Evolutionary conservation across 1,284 basidiomycete species (phyloP).

Genomic region (Ustilago cynodontis): DNA sequence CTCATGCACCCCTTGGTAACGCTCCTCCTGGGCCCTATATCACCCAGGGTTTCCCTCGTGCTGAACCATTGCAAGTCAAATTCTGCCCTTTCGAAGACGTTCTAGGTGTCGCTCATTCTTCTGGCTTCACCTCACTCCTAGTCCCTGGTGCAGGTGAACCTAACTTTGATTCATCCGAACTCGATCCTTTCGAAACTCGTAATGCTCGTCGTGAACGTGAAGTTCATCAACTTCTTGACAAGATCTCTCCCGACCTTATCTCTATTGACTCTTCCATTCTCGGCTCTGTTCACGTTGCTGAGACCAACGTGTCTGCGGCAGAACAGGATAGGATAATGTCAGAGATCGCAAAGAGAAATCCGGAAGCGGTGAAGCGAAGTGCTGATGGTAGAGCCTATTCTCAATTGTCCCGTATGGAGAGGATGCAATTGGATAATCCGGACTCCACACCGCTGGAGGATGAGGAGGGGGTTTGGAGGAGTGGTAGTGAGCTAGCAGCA

Average conservation of each 20-base stretch:
- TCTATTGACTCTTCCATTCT: slow-evolving; percentile 84
- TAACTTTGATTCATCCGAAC: slow-evolving; percentile 92
- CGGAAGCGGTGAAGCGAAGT: slow-evolving; percentile 35
- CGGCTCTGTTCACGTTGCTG: slow-evolving; percentile 71
- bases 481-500: slow-evolving; percentile 23
- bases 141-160: slow-evolving; percentile 93
- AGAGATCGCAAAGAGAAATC: slow-evolving; percentile 29
- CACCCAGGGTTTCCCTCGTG: slow-evolving; percentile 61
- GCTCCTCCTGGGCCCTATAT: slow-evolving; percentile 73
- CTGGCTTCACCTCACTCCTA: slow-evolving; percentile 85
- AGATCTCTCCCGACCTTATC: slow-evolving; percentile 95
- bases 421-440: slow-evolving; percentile 56
- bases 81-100: slow-evolving; percentile 90
- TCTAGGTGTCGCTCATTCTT: slow-evolving; percentile 79
- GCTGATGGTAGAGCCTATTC: slow-evolving; percentile 65
- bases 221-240: slow-evolving; percentile 89
- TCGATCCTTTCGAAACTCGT: slow-evolving; percentile 92
- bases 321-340: slow-evolving; percentile 72
- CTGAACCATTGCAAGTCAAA: slow-evolving; percentile 79
- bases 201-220: slow-evolving; percentile 87
- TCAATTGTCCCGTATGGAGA: slow-evolving; percentile 58
- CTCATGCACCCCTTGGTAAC: slow-evolving; percentile 45
- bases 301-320: slow-evolving; percentile 79
- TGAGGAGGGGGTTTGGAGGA: slow-evolving; percentile 10
- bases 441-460: slow-evolving; percentile 17